These are phyloP conservation scores for Nyssa sinensis DNA, from an alignment of 148 eudicot genomes.

Conservation along the genomic window DNA sequence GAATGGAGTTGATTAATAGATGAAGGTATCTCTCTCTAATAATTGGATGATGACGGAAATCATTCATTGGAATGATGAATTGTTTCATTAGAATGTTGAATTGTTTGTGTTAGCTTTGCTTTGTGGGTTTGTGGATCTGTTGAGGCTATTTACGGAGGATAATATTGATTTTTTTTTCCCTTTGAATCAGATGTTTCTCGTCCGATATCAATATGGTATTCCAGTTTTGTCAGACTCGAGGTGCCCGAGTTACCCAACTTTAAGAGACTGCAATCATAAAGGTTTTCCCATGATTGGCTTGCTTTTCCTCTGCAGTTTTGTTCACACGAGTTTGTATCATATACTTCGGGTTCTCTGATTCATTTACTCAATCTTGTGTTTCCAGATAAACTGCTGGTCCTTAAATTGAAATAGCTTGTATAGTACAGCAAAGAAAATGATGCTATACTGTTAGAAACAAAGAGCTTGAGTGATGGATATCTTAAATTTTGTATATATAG, in stretches of 20 bases:
- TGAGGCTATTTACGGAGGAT: not conserved
- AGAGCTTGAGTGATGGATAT: not conserved
- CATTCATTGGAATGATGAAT: not conserved
- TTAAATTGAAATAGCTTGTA: not conserved
- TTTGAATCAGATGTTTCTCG: not conserved
- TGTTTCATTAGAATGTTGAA: not conserved
- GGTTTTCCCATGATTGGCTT: not conserved
- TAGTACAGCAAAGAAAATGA: not conserved
- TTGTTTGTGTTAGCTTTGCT: not conserved
- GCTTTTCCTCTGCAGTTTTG: not conserved
- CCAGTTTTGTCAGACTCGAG: not conserved
- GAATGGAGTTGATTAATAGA: constrained; percentile 39
- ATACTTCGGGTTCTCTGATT: not conserved
- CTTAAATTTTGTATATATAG: too few relatives aligned
- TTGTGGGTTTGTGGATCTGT: too few relatives aligned
- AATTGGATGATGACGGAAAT: not conserved
- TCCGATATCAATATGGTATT: not conserved
- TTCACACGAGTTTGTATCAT: not conserved
- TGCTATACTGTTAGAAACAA: not conserved
- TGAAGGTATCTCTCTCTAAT: constrained; percentile 14
- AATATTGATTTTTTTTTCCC: not conserved
- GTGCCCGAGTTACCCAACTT: not conserved
- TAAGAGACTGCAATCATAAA: not conserved
- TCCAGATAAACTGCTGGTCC: not conserved
- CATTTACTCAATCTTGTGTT: not conserved